Base-by-base conservation (phyloP, 192 early-diverging fungal genomes). In the Piromyces finnis region DNA sequence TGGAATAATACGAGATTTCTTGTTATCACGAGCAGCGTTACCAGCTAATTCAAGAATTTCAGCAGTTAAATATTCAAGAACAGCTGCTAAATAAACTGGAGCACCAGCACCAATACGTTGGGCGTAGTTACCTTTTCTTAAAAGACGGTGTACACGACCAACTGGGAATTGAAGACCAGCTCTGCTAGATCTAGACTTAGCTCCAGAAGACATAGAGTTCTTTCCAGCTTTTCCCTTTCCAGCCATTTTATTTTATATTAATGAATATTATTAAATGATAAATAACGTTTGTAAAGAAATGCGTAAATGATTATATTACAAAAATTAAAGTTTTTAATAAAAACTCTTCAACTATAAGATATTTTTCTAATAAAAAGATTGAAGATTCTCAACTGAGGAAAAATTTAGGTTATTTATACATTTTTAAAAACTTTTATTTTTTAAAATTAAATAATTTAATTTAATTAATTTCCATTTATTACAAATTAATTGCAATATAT, bases 101-200 rank as follows among this genome's bases (percentile, higher is more conserved):
- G 95, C 94, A 85, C 94, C 86, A 82, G 94, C 94, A 86, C 94
- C 94, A 78, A 96, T 91, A 88, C 95, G 92, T 85, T 92, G 92
- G 83, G 96, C 94, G 87, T 96, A 97, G 90, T 95, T 95, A 79
- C 96, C 96, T 87, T 93, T 94, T 84, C 94, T 90, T 78, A 97
- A 90, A 79, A 95, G 91, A 91, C 95, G 94, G 88, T 97, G 95
- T 86, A 97, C 93, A 94, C 96, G 95, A 84, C 95, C 95, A 83
- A 96, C 95, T 83, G 95, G 96, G 92, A 97, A 97, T 87, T 95
- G 94, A 84, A 96, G 93, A 87, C 95, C 96, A 83, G 95, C 96
- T 86, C 93, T 92, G 84, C 92, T 86, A 35, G 95, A 96, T 83
- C 95, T 92, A 79, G 93, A 93, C 86, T 94, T 91, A 84, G 87